phyloP scores from a whole-genome alignment of 768 basidiomycete genomes.

The Boletus patriciae region DNA sequence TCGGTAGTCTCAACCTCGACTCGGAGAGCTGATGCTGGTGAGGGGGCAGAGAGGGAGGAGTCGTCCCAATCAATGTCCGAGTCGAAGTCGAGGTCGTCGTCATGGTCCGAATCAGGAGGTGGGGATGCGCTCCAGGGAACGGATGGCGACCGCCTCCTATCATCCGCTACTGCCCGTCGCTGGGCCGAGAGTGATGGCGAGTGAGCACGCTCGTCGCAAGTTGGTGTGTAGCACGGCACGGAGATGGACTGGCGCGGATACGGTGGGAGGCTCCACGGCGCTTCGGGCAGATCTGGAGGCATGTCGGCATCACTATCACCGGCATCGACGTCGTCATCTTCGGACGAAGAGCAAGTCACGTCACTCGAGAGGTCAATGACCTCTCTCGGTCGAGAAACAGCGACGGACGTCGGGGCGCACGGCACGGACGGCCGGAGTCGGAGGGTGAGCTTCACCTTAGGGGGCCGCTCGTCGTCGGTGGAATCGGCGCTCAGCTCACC shows the following conservation, averaged over 20 bases:
- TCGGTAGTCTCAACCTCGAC: constrained; percentile 26
- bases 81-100: constrained; percentile 53
- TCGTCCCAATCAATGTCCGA: constrained; percentile 62
- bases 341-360: constrained; percentile 34
- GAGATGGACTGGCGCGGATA: constrained; percentile 59
- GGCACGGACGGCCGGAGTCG: constrained; percentile 49
- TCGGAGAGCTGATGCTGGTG: constrained; percentile 17
- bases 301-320: constrained; percentile 24
- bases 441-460: constrained; percentile 71
- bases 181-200: constrained; percentile 28
- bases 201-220: constrained; percentile 37
- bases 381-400: constrained; percentile 21
- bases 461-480: constrained; percentile 41
- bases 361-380: constrained; percentile 46
- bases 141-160: constrained; percentile 57
- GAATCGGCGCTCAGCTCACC: constrained; percentile 23
- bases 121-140: constrained; percentile 61
- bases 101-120: constrained; percentile 61
- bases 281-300: constrained; percentile 28
- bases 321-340: constrained; percentile 33
- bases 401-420: constrained; percentile 16
- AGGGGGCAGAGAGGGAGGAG: constrained; percentile 23
- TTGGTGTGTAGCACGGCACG: constrained; percentile 55
- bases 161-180: constrained; percentile 18
- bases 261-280: constrained; percentile 52